phyloP scores from a whole-genome alignment of 805 yeast species.

The Myxozyma melibiosi region DNA sequence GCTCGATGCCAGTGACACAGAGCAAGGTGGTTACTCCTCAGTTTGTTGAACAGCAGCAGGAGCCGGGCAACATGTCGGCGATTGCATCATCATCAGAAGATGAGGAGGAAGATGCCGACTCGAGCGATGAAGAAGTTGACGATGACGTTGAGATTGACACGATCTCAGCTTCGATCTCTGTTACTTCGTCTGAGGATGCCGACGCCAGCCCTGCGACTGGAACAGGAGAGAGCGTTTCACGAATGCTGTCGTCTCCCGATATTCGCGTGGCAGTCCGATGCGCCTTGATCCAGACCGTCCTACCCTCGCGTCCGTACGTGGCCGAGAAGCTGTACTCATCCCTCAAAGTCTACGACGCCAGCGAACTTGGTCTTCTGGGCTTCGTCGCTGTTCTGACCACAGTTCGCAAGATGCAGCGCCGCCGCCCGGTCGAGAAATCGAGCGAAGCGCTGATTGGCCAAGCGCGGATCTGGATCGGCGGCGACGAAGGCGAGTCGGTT shows the following conservation, averaged over 20 bases:
- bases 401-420: conserved; percentile 29
- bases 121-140: conserved; percentile 15
- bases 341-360: conserved; percentile 22
- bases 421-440: conserved; percentile 24
- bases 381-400: conserved; percentile 39
- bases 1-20: not conserved
- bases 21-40: not conserved
- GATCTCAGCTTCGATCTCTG: conserved; percentile 8
- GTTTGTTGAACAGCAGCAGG: not conserved
- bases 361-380: conserved; percentile 40
- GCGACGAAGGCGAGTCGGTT: conserved; percentile 39
- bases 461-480: conserved; percentile 43
- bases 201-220: not conserved
- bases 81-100: conserved; percentile 10
- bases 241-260: conserved; percentile 35
- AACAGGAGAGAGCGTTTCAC: conserved; percentile 5
- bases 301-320: conserved; percentile 28
- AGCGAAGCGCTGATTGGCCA: conserved; percentile 24
- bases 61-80: conserved; percentile 2
- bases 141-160: conserved; percentile 5
- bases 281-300: conserved; percentile 33
- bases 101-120: conserved; percentile 4
- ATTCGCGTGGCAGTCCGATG: conserved; percentile 37
- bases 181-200: conserved; percentile 7
- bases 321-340: conserved; percentile 30